A percentile compares a stretch with the other conserved stretches of the same genome.
Conservation (phyloP, 176 grass and related monocot genomes). For the Aechmea fasciata region DNA sequence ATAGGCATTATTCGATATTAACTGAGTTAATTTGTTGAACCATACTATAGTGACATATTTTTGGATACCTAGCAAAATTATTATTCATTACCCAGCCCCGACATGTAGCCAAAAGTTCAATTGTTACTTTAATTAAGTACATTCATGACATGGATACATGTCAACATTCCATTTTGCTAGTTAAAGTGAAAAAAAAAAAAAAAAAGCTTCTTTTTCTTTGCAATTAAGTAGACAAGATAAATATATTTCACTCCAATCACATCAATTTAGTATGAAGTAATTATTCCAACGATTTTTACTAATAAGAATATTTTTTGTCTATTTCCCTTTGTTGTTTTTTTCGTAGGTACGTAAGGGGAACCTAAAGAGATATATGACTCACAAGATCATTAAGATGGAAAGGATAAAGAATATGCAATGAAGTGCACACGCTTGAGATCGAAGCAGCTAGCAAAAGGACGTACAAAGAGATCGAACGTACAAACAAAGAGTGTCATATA, state of each 20-base stretch:
- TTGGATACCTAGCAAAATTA: neutral
- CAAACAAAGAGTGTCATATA: neutral
- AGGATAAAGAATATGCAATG: neutral
- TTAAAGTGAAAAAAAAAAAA: too few relatives aligned
- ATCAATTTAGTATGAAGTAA: too few relatives aligned
- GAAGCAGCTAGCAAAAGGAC: neutral
- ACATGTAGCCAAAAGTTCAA: slow-evolving; percentile 13
- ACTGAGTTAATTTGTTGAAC: neutral
- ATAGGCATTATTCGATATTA: too few relatives aligned
- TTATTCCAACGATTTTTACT: too few relatives aligned
- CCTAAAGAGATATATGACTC: neutral
- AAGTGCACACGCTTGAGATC: neutral
- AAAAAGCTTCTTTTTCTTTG: too few relatives aligned
- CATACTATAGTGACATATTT: neutral
- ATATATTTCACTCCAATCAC: neutral
- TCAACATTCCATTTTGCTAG: neutral
- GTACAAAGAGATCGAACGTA: neutral
- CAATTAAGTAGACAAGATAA: neutral
- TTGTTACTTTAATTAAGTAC: neutral
- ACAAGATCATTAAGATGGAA: neutral
- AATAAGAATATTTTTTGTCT: neutral
- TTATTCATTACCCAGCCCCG: neutral
- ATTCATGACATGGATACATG: neutral
- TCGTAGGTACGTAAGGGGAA: neutral
- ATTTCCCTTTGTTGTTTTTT: neutral